phyloP scores from a whole-genome alignment of 208 protist genomes.

The Acanthamoeba lugdunensis region DNA sequence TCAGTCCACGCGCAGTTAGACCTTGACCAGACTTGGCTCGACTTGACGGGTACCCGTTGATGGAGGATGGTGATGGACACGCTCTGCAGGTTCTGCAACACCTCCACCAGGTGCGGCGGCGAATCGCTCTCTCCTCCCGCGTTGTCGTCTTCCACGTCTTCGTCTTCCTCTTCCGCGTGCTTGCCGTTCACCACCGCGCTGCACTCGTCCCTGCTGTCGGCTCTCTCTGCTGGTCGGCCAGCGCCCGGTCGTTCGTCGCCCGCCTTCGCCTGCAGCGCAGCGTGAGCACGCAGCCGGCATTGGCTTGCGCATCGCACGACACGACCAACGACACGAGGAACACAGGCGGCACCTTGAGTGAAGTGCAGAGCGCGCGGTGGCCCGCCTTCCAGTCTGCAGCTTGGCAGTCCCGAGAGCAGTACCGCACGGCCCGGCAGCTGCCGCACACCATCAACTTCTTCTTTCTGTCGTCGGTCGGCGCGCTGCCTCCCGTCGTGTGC shows the following conservation, averaged over 20 bases:
- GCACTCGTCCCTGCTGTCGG: too few species aligned
- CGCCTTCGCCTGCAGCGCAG: background rate
- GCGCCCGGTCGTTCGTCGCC: background rate
- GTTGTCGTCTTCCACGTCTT: background rate
- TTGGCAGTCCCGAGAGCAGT: conserved; percentile 41
- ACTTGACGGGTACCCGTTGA: background rate
- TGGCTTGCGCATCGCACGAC: too few species aligned
- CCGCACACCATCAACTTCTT: background rate
- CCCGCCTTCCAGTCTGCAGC: background rate
- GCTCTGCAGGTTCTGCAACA: conserved; percentile 39
- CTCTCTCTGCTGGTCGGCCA: background rate
- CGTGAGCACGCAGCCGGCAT: background rate
- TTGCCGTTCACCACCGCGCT: background rate
- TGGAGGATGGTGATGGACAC: background rate
- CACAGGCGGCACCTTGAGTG: background rate
- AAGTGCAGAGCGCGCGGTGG: background rate
- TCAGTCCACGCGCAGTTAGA: too few species aligned
- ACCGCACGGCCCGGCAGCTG: background rate
- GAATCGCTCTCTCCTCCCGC: background rate
- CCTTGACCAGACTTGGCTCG: too few species aligned
- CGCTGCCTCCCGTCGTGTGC: too few species aligned
- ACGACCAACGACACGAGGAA: too few species aligned
- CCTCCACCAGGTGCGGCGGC: background rate
- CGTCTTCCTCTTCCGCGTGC: background rate
- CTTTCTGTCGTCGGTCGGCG: too few species aligned